A percentile compares a stretch with the other conserved stretches of the same genome.
phyloP scores from a whole-genome alignment of 345 rosid species.

The Microthlaspi erraticum region DNA sequence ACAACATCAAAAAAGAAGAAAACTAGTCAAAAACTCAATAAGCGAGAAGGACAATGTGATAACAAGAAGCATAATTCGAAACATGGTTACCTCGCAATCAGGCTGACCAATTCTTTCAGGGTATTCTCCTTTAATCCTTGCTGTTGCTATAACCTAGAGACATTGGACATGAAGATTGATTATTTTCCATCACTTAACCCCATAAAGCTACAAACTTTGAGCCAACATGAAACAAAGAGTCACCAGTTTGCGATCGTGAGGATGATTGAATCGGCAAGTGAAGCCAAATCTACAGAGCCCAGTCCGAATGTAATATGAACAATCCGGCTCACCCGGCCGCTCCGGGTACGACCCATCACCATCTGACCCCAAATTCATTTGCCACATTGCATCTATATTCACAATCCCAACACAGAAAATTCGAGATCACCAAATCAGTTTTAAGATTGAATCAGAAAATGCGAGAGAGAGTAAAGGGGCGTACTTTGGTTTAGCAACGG shows the following conservation, averaged over 20 bases:
- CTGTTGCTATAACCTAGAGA: constrained; percentile 53
- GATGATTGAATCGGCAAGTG: constrained; percentile 51
- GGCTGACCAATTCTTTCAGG: constrained; percentile 97
- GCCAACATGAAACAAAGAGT: constrained; percentile 6
- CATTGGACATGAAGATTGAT: neutral
- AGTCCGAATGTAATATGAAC: constrained; percentile 87
- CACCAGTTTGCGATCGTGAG: constrained; percentile 88
- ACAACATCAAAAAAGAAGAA: constrained; percentile 40
- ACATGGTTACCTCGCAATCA: constrained; percentile 77
- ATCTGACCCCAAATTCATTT: constrained; percentile 65
- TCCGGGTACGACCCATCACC: constrained; percentile 63
- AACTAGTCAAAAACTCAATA: no score
- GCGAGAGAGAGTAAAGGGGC: neutral
- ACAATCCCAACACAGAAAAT: no score
- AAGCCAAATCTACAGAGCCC: constrained; percentile 83
- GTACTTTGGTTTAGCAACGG: constrained; percentile 21
- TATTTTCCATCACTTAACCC: neutral
- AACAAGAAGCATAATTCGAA: constrained; percentile 1
- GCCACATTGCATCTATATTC: constrained; percentile 77
- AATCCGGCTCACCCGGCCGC: constrained; percentile 84
- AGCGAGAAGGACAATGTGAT: no score
- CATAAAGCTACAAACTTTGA: constrained; percentile 3
- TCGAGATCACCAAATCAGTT: neutral
- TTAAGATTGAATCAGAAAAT: neutral
- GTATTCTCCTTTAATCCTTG: constrained; percentile 91